Percentiles rank a stretch among this genome's conserved stretches.
Conservation (phyloP, 2,329 filamentous ascomycete genomes). For the Ceratocystis alfenasii region DNA sequence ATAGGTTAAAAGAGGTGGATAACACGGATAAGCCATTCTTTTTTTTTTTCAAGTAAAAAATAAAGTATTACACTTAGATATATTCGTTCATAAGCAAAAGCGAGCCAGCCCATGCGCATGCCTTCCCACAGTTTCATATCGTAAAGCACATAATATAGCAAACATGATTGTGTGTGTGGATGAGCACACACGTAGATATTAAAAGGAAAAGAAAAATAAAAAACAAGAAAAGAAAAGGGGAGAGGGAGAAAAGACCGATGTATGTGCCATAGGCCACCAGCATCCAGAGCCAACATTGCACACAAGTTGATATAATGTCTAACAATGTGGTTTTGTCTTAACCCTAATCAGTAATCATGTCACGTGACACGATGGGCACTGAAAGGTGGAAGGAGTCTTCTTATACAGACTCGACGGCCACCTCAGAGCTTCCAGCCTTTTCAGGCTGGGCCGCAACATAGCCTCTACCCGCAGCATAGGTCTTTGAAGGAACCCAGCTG, state of each 20-base stretch:
- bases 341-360: not conserved
- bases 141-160: not conserved
- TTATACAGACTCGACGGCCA: not conserved
- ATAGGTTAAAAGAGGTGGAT: not conserved
- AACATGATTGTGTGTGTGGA: not conserved
- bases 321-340: not conserved
- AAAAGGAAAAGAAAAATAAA: not conserved
- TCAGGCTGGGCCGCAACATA: conserved; percentile 11
- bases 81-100: not conserved
- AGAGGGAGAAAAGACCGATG: not conserved
- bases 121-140: not conserved
- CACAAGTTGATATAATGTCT: not conserved
- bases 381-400: not conserved
- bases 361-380: not conserved
- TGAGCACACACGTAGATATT: not conserved
- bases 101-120: not conserved
- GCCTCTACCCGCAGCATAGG: conserved; percentile 45
- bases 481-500: conserved; percentile 62
- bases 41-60: not conserved
- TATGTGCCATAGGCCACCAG: not conserved
- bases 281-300: not conserved
- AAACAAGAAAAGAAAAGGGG: not conserved
- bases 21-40: not conserved
- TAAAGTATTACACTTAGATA: not conserved
- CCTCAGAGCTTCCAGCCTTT: conserved; percentile 13